Percentiles rank a stretch among this genome's conserved stretches.
Conservation (phyloP, 352 stramenopile species). For the Globisporangium megalacanthum region DNA sequence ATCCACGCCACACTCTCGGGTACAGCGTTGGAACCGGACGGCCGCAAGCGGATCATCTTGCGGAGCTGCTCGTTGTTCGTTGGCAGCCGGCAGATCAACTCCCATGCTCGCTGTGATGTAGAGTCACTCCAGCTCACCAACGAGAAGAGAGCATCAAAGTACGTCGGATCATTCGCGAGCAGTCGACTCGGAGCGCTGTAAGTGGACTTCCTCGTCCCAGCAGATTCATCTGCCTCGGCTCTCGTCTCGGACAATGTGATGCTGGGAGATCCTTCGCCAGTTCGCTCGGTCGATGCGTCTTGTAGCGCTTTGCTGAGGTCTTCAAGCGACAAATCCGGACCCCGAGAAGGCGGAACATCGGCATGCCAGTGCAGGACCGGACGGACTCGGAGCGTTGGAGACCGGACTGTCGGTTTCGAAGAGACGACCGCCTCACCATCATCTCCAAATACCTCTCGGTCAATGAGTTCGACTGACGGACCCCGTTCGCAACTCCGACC, state of each 20-base stretch:
- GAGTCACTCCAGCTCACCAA: conserved; percentile 44
- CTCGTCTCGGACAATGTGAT: neutral
- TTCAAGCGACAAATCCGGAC: conserved; percentile 37
- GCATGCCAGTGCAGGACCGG: conserved; percentile 38
- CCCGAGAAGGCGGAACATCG: conserved; percentile 31
- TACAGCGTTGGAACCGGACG: neutral
- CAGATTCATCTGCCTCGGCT: neutral
- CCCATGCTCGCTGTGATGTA: conserved; percentile 63
- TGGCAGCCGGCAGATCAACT: conserved; percentile 61
- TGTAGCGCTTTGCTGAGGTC: conserved; percentile 19
- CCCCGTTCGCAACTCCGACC: neutral
- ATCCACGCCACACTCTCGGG: conserved; percentile 32
- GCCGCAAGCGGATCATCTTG: conserved; percentile 57
- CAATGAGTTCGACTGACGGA: neutral
- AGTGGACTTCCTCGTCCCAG: conserved; percentile 4
- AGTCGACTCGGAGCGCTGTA: conserved; percentile 42
- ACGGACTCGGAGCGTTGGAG: conserved; percentile 31
- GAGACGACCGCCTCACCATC: neutral
- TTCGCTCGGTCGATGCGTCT: conserved; percentile 7
- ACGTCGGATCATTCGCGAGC: conserved; percentile 44
- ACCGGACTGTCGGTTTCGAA: conserved; percentile 18
- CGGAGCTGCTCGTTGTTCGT: conserved; percentile 61
- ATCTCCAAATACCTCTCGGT: neutral
- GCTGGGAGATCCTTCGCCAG: neutral
- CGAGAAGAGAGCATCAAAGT: conserved; percentile 58